Conservation (phyloP, 805 yeast genomes). For the Monosporozyma unispora region DNA sequence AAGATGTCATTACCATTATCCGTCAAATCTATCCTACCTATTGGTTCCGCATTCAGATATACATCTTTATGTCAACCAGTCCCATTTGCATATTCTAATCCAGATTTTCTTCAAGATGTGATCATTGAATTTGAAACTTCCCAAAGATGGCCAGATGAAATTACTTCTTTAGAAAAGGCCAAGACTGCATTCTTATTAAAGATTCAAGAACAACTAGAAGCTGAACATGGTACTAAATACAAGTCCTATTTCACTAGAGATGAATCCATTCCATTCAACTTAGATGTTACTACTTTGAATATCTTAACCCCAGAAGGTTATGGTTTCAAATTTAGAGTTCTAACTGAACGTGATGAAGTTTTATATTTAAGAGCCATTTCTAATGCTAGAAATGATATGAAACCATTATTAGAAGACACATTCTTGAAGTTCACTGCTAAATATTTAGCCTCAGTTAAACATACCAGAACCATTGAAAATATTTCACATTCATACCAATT, state of each 20-base stretch:
- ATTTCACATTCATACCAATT: slow-evolving; percentile 63
- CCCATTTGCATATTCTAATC: slow-evolving; percentile 67
- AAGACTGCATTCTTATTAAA: slow-evolving; percentile 83
- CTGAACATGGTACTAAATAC: slow-evolving; percentile 45
- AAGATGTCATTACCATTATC: slow-evolving; percentile 58
- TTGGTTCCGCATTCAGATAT: slow-evolving; percentile 65
- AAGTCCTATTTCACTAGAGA: slow-evolving; percentile 58
- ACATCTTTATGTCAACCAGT: slow-evolving; percentile 73
- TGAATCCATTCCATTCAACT: slow-evolving; percentile 55
- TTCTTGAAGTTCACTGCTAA: slow-evolving; percentile 55
- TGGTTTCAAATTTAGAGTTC: slow-evolving; percentile 69
- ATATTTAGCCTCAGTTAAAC: slow-evolving; percentile 63
- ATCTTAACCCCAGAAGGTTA: slow-evolving; percentile 82
- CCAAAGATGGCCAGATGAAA: slow-evolving; percentile 92
- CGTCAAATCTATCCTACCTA: slow-evolving; percentile 62
- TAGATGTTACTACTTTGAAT: slow-evolving; percentile 47
- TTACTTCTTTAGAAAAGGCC: slow-evolving; percentile 74
- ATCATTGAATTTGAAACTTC: slow-evolving; percentile 84
- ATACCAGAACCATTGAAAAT: slow-evolving; percentile 68
- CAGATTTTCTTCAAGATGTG: slow-evolving; percentile 72
- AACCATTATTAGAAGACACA: slow-evolving; percentile 48
- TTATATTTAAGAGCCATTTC: slow-evolving; percentile 64
- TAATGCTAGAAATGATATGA: slow-evolving; percentile 52
- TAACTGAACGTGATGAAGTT: slow-evolving; percentile 76
- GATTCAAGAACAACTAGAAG: slow-evolving; percentile 40